A percentile compares a stretch with the other conserved stretches of the same genome.
Conservation (phyloP, 352 stramenopile species). For the Phytopythium chamaehyphon region DNA sequence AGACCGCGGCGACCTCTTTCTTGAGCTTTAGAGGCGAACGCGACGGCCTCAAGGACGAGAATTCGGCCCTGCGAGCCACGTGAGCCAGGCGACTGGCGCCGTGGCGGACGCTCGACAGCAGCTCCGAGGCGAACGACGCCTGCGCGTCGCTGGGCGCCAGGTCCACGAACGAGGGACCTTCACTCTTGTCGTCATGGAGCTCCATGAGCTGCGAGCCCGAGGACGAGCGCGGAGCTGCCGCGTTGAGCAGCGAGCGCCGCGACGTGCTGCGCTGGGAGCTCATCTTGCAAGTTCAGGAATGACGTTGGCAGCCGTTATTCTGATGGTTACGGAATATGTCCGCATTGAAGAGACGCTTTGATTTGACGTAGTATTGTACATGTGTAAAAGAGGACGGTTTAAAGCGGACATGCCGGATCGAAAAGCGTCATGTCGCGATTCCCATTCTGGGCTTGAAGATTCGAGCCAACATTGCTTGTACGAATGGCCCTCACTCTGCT, state of each 20-base stretch:
- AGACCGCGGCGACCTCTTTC: constrained; percentile 17
- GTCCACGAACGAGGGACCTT: constrained; percentile 1
- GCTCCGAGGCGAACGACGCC: neutral
- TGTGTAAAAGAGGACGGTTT: no score
- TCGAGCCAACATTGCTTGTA: no score
- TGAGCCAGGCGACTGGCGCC: neutral
- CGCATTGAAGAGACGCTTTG: no score
- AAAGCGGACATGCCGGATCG: no score
- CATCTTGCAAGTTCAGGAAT: no score
- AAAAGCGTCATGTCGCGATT: no score
- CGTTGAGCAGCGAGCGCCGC: constrained; percentile 6
- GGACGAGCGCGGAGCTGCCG: constrained; percentile 1
- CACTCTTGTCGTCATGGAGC: neutral
- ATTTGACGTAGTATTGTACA: no score
- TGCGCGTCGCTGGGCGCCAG: constrained; percentile 1
- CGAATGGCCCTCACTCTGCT: no score
- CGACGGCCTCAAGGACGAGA: neutral
- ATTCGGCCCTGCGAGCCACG: neutral
- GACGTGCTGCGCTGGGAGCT: constrained; percentile 1
- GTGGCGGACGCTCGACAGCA: constrained; percentile 3
- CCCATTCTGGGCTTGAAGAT: no score
- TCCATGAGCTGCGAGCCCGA: neutral
- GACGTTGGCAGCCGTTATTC: no score
- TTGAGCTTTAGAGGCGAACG: constrained; percentile 18
- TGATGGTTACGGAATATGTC: no score